Conservation (phyloP, 192 early-diverging fungal species). For the Cetraspora pellucida region DNA sequence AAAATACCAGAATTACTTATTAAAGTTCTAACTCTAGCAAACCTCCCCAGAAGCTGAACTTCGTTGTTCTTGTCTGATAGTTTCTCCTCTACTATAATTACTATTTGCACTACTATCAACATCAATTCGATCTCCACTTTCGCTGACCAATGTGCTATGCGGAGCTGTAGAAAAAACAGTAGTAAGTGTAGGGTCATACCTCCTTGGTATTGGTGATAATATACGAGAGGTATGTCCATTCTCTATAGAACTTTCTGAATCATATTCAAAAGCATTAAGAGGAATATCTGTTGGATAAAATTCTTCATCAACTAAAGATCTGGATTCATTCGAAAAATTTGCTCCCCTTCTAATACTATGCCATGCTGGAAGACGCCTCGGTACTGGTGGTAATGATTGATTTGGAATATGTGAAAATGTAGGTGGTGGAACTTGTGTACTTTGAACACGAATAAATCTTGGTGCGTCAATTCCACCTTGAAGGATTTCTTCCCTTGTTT, state of each 20-base stretch:
- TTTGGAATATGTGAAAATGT: neutral
- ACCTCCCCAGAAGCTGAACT: constrained; percentile 19
- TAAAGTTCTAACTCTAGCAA: neutral
- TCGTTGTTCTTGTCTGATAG: neutral
- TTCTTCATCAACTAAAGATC: neutral
- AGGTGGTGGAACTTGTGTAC: neutral
- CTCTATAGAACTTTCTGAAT: neutral
- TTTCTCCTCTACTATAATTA: neutral
- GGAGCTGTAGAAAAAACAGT: neutral
- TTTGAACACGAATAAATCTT: neutral
- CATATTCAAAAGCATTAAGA: neutral
- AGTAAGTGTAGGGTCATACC: neutral
- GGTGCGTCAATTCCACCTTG: constrained; percentile 16
- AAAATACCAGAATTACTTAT: too few species aligned
- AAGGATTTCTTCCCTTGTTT: constrained; percentile 5
- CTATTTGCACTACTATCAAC: neutral
- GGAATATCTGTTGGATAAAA: neutral
- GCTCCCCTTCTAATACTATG: neutral
- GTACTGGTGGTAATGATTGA: too few species aligned
- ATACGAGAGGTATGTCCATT: constrained; percentile 8
- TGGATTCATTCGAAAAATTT: neutral
- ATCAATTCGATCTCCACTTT: neutral
- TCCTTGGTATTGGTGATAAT: constrained; percentile 25
- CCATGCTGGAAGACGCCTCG: neutral
- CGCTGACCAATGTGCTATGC: neutral